Base-by-base conservation (phyloP, 1,284 basidiomycete species). In the Puccinia triticina region DNA sequence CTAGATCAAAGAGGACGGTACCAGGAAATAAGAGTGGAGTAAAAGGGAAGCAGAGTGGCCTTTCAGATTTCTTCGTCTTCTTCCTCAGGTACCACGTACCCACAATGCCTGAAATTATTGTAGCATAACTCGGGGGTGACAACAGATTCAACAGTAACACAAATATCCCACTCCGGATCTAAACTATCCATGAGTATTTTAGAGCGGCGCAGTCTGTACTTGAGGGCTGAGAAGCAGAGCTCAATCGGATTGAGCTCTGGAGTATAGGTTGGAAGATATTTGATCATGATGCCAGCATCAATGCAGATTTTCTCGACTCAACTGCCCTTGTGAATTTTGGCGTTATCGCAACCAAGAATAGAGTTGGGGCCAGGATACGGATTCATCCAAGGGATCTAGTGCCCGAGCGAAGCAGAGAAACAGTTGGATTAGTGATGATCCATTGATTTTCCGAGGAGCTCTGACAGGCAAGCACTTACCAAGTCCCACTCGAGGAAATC, bases 241-340 rank as follows among this genome's bases (percentile, higher is more conserved):
- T n/a, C n/a, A n/a, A n/a, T n/a, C n/a, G n/a, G n/a, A n/a, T n/a
- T n/a, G n/a, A n/a, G 74, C 57, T 77, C 74, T 21, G 74, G 74
- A 46, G 55, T 64, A 43, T 77, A 77, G 37, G 75, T 57, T n/a
- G 59, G 59, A 11, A 77, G 75, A 32, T 77, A 77, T 10, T 18
- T 34, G 37, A 77, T 21, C 46, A n/a, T 18, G 18, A 77, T 59
- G 4, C 75, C 75, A 43, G 1, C 5, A 4, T 69, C 40, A 14
- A 37, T 21, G 21, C 67, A 69, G 21, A 69, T 23, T 10, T 46
- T 1, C 29, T 46, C 32, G 12, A 69, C 34, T 16, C 40, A 11
- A n/a, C 37, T 14, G 16, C 67, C 67, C 21, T 69, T 69, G 16
- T 69, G 67, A 26, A 69, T 69, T 40, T 69, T 23, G 5, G 67